Base-by-base conservation (phyloP, 345 rosid species). In the Populus nigra region DNA sequence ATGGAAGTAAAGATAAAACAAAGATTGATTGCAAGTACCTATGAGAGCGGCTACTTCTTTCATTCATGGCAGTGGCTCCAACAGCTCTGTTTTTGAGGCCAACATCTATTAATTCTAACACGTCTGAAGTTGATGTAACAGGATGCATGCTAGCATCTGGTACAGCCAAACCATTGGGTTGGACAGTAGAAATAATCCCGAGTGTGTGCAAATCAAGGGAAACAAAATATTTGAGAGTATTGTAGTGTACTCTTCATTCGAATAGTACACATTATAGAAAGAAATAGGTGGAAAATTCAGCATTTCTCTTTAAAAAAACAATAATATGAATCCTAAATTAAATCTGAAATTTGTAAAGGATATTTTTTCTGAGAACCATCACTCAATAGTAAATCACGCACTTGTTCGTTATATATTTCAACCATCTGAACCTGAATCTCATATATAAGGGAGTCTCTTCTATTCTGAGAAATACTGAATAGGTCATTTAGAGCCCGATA, bases 31-130 rank as follows among this genome's bases (percentile, higher is more conserved):
- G 49, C 35, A 77, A 74, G 68, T 76, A 94, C 98, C 97, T 91
- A 72, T 96, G 99, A 15, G 99, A 96, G 11, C 99, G 98, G 65
- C 97, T 92, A 74, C 99, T 96, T 85, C 99, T 88, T 84, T 94
- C 95, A 73, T 96, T 96, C 81, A 92, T 61, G 41, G 97, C 94
- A 8, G 99, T 96, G 77, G 95, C 79, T 47, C 97, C 76, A 35
- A 90, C 86, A 8, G 97, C 88, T 81, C 98, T 86, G 76, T 94
- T 92, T 75, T 87, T 86, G 35, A 94, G 77, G 70, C 99, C 99
- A 73, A 85, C 53, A 23, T 89, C 85, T 89, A 96, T 96, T 71
- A 94, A 71, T 25, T 89, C 90, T 73, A 94, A 47, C 2, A 94
- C 97, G 84, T 94, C 97, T 31, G 92, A 83, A 36, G 96, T 89